Conservation (phyloP, 2,329 filamentous ascomycete species). For the Zasmidium citrigriseum region DNA sequence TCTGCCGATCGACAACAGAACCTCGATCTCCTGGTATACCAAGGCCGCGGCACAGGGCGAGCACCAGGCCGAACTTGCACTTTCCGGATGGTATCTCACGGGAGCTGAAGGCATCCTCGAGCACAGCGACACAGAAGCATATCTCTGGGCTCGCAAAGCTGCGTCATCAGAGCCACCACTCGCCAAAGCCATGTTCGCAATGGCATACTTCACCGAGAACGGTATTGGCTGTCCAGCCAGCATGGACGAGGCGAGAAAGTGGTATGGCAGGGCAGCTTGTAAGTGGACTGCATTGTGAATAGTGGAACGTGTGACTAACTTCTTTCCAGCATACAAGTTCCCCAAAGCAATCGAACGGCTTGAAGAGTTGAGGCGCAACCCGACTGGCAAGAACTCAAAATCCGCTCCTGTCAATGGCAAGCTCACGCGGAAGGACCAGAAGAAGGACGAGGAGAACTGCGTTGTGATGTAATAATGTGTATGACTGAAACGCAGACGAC, state of each 20-base stretch:
- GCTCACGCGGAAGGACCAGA: slow-evolving; percentile 78
- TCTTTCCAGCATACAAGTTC: slow-evolving; percentile 77
- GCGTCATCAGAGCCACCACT: slow-evolving; percentile 68
- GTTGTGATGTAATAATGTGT: slow-evolving; percentile 66
- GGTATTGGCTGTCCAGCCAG: slow-evolving; percentile 87
- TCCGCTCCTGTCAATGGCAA: slow-evolving; percentile 68
- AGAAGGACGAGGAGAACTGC: slow-evolving; percentile 87
- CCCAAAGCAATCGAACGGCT: slow-evolving; percentile 89
- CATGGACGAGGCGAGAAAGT: slow-evolving; percentile 92
- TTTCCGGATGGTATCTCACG: slow-evolving; percentile 73
- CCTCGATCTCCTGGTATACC: slow-evolving; percentile 92
- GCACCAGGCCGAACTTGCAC: slow-evolving; percentile 76
- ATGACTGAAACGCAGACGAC: not conserved
- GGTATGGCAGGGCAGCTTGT: slow-evolving; percentile 88
- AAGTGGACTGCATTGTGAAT: slow-evolving; percentile 69
- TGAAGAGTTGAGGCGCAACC: slow-evolving; percentile 81
- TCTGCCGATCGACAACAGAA: slow-evolving; percentile 76
- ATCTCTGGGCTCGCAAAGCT: slow-evolving; percentile 94
- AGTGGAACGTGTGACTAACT: slow-evolving; percentile 5
- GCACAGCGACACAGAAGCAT: slow-evolving; percentile 94
- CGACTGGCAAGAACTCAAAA: slow-evolving; percentile 37
- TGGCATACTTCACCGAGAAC: slow-evolving; percentile 96
- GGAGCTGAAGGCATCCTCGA: slow-evolving; percentile 83
- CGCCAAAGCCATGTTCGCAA: slow-evolving; percentile 94
- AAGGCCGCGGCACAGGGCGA: slow-evolving; percentile 89